phyloP scores from a whole-genome alignment of 2,329 filamentous ascomycete species.

The Coniella vitis region DNA sequence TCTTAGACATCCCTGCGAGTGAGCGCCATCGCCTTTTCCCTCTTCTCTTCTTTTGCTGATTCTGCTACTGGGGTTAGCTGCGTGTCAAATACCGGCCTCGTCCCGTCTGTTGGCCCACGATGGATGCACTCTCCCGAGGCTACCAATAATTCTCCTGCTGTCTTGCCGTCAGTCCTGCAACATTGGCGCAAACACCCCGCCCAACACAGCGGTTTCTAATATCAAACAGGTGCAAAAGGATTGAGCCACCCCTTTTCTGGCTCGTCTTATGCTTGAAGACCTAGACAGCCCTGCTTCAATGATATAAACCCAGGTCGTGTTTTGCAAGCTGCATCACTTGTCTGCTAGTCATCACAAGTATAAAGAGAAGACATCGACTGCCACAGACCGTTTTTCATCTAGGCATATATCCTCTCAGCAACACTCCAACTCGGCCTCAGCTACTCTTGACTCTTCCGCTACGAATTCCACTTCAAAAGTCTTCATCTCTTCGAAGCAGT shows the following conservation, averaged over 20 bases:
- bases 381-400: slow-evolving; percentile 5
- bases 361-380: slow-evolving; percentile 12
- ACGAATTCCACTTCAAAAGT: neutral
- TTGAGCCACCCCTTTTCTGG: neutral
- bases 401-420: neutral
- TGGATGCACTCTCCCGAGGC: slow-evolving; percentile 14
- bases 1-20: neutral
- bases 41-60: neutral
- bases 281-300: neutral
- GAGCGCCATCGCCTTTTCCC: neutral
- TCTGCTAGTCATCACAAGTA: slow-evolving; percentile 4
- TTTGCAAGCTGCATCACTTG: too few relatives aligned
- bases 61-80: slow-evolving; percentile 5
- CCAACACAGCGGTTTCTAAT: neutral
- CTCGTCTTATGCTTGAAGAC: slow-evolving; percentile 4
- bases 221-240: slow-evolving; percentile 10
- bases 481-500: neutral
- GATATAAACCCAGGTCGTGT: slow-evolving; percentile 4
- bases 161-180: slow-evolving; percentile 15
- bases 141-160: slow-evolving; percentile 12
- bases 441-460: neutral
- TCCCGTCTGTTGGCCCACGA: slow-evolving; percentile 4
- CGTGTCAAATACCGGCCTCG: slow-evolving; percentile 15
- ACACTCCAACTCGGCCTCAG: neutral
- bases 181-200: slow-evolving; percentile 9